These are phyloP conservation scores for Yamadazyma paraphyllophila DNA, from an alignment of 805 yeast genomes.

Conservation along the genomic window DNA sequence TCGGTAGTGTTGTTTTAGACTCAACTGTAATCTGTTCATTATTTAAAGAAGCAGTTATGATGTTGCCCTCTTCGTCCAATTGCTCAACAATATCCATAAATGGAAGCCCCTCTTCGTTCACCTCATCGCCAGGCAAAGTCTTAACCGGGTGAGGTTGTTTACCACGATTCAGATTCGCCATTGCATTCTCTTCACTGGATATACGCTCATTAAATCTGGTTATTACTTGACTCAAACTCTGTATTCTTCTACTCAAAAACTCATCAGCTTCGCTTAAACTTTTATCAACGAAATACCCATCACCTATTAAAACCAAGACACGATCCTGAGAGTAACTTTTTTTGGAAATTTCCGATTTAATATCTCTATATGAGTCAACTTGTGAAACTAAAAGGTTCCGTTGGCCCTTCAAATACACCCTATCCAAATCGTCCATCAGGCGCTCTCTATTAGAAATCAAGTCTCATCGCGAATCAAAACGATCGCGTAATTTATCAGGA, in stretches of 20 bases:
- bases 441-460: neutral
- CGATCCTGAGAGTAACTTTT: neutral
- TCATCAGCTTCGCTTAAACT: constrained; percentile 25
- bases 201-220: constrained; percentile 39
- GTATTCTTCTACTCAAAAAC: constrained; percentile 26
- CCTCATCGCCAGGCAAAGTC: constrained; percentile 5
- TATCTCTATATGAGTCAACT: constrained; percentile 2
- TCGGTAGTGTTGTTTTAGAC: neutral
- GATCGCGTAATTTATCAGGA: neutral
- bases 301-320: constrained; percentile 35
- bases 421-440: neutral
- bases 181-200: constrained; percentile 26
- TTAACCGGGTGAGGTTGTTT: neutral
- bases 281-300: constrained; percentile 40
- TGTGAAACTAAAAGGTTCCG: constrained; percentile 7
- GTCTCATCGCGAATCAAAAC: constrained; percentile 2
- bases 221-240: constrained; percentile 29
- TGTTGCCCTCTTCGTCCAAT: constrained; percentile 79
- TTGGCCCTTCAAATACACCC: constrained; percentile 4
- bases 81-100: constrained; percentile 77
- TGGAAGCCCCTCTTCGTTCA: constrained; percentile 44
- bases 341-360: neutral
- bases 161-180: constrained; percentile 12
- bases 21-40: neutral
- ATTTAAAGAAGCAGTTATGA: constrained; percentile 34